Evolutionary conservation across 495 filamentous ascomycete species (phyloP).

Genomic region (Aspergillus nanangensis): DNA sequence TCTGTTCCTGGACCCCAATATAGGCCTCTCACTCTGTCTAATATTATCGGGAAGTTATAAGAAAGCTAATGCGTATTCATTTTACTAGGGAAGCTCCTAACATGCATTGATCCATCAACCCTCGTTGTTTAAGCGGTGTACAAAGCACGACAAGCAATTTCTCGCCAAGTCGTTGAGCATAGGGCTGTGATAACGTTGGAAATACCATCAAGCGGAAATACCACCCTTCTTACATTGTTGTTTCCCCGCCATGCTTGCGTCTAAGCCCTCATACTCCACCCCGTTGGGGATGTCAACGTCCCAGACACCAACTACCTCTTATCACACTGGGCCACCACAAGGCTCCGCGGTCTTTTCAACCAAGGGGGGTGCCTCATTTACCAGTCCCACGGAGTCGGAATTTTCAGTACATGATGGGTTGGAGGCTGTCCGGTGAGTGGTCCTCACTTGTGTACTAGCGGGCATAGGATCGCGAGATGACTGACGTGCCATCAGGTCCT

Average conservation of each 20-base stretch:
- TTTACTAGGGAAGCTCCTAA: no score
- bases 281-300: constrained; percentile 54
- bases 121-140: no score
- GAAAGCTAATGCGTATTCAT: no score
- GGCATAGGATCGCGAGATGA: not conserved
- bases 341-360: constrained; percentile 51
- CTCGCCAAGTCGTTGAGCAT: no score
- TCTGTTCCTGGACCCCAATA: no score
- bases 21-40: no score
- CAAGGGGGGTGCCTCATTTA: constrained; percentile 61
- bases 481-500: constrained; percentile 49
- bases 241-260: constrained; percentile 67
- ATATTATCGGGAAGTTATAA: no score
- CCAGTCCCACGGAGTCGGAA: constrained; percentile 89
- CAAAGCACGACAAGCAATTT: no score
- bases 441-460: not conserved
- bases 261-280: constrained; percentile 71
- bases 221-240: no score
- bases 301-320: constrained; percentile 49
- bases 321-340: constrained; percentile 42
- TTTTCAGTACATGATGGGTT: constrained; percentile 72
- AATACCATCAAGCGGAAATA: no score
- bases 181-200: no score
- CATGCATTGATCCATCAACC: no score
- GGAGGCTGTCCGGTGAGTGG: constrained; percentile 54